Evolutionary conservation across 352 stramenopile genomes (phyloP), one percentile per base, ranked within the genome.

Genomic region (Aphanomyces cochlioides): DNA sequence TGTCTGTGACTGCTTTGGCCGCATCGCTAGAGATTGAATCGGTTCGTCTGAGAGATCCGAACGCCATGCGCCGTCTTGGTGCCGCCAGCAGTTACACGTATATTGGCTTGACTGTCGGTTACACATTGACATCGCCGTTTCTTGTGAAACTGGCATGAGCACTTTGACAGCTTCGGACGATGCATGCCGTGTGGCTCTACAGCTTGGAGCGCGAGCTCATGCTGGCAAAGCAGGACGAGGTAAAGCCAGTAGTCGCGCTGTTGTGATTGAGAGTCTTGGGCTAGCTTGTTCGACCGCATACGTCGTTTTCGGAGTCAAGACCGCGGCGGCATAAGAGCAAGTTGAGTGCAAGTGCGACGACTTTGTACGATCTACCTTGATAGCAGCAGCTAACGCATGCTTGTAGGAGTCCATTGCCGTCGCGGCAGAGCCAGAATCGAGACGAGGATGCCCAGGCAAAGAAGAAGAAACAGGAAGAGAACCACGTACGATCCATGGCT

Each of bases 151-250:
- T 21, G 21, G 60, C 59, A 15, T 34, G 13, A 5, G 17, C n/a
- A 17, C 34, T 19, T 59, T 59, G 4, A 10, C 50, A 10, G 17
- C 19, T 8, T 58, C 15, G 8, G 50, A 19, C 15, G 50, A 70
- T 70, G 64, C 38, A 70, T 34, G 48, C 64, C 10, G 47, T 70
- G 47, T 70, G 64, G 64, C 64, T 70, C 28, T 70, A 21, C n/a
- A 70, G 64, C 47, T 39, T 70, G 5, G 64, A 70, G 64, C 43
- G 64, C 12, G 64, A 70, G 28, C 40, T 70, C 34, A 70, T 70
- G 64, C 43, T 70, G n/a, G 64, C 64, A 6, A 54, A 54, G n/a
- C 53, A n/a, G 4, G 43, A 61, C 17, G 43, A 54, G 21, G 64
- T 70, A 36, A 21, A n/a, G 28, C 13, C 48, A 48, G n/a, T 15